These are phyloP conservation scores for Fusarium palustre DNA, from an alignment of 2,329 filamentous ascomycete species.

Conservation along the genomic window DNA sequence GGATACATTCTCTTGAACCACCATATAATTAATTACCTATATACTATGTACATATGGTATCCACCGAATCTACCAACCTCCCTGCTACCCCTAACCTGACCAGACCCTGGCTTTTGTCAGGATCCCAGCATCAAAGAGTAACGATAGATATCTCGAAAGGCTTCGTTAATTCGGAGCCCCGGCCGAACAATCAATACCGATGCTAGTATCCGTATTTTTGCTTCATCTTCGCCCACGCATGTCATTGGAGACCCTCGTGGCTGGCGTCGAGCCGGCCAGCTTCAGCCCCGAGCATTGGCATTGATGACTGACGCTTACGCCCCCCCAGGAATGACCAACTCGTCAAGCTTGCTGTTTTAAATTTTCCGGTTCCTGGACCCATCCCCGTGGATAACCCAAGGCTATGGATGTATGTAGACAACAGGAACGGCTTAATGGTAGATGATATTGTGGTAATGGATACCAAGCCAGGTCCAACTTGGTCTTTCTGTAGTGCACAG, in stretches of 20 bases:
- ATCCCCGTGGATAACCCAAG: constrained; percentile 4
- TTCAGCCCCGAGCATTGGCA: constrained; percentile 9
- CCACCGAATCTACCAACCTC: constrained; percentile 28
- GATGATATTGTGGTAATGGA: not conserved
- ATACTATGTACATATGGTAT: constrained; percentile 4
- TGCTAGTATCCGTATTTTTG: constrained; percentile 14
- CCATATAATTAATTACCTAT: not conserved
- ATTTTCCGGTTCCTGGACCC: constrained; percentile 27
- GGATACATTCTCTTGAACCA: constrained; percentile 44
- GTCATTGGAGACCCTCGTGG: constrained; percentile 25
- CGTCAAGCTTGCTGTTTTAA: constrained; percentile 25
- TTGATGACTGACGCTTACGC: constrained; percentile 19
- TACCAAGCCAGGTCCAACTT: constrained; percentile 3
- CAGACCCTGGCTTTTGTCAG: not conserved
- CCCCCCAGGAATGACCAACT: constrained; percentile 20
- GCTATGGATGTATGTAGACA: not conserved
- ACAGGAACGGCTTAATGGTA: constrained; percentile 3
- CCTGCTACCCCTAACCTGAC: not conserved
- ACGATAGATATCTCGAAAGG: constrained; percentile 15
- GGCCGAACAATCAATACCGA: constrained; percentile 22
- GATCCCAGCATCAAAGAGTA: constrained; percentile 5
- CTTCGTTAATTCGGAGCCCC: constrained; percentile 28
- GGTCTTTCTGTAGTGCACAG: constrained; percentile 4
- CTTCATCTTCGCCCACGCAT: constrained; percentile 10
- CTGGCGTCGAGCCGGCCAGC: constrained; percentile 5